Base-by-base conservation (phyloP, 257 asterid genomes). In the Ilex asprella region DNA sequence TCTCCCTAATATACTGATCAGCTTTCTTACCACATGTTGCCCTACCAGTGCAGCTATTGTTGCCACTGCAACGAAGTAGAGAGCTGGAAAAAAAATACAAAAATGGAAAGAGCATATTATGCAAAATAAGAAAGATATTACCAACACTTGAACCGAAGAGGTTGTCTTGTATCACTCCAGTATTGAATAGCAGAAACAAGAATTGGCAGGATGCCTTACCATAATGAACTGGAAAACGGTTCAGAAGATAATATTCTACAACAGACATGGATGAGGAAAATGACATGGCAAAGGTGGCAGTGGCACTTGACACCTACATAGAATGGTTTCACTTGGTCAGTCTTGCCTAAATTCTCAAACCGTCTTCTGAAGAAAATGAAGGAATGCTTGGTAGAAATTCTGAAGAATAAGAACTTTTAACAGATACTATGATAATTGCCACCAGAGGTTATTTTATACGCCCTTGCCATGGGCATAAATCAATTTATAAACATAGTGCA, bases 241-340 rank as follows among this genome's bases (percentile, higher is more conserved):
- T 68, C 64, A 83, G 62, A 59, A 81, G 79, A 76, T 81, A 81
- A 55, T 84, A 84, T 55, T 84, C 83, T 61, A 83, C 75, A 50
- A 84, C 78, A 2, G 90, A 81, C 90, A 84, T 84, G 73, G 90
- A 84, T 16, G 87, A 76, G 2, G 91, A 81, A 68, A 78, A 81
- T 39, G 72, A 62, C 87, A 84, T 78, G 30, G 75, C 70, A 31
- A 84, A 64, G 31, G 85, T 79, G 55, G 91, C 80, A 16, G 91
- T 84, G 52, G 87, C 87, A 64, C 87, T 84, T 35, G 91, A 76
- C 3, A 78, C 87, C 90, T 84, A 65, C 68, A 60, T 52, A 51
- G 31, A 35, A 69, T 21, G 66, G 68, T 44, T 70, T 41, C 49
- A 35, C 5, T 35, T 35, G 8, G 41, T 35, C 41, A 35, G 41